Conservation (phyloP, 129 eudicot species). For the Chrysanthemum makinoi region DNA sequence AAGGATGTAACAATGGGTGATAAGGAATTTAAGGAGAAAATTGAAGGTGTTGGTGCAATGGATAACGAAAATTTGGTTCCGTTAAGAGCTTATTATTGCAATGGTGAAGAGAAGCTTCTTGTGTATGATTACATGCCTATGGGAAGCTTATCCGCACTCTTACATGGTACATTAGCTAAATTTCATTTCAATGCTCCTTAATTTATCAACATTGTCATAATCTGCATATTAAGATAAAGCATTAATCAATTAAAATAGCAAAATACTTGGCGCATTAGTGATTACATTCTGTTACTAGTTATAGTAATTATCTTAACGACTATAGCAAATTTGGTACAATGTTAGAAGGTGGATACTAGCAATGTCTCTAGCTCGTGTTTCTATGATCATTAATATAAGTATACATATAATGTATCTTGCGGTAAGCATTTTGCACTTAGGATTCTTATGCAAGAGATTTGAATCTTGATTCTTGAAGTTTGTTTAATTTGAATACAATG, state of each 20-base stretch:
- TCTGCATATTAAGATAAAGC: background rate
- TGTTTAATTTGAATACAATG: background rate
- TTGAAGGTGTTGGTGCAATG: constrained; percentile 72
- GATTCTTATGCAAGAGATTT: constrained; percentile 10
- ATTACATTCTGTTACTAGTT: too few relatives aligned
- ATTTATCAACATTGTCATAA: background rate
- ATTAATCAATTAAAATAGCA: too few relatives aligned
- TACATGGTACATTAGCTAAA: constrained; percentile 61
- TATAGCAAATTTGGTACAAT: too few relatives aligned
- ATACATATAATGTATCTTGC: background rate
- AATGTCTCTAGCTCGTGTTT: too few relatives aligned
- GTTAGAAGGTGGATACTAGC: too few relatives aligned
- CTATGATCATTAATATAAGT: background rate
- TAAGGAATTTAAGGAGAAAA: constrained; percentile 66
- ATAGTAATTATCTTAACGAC: too few relatives aligned
- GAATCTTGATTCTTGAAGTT: constrained; percentile 25
- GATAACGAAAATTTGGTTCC: constrained; percentile 77
- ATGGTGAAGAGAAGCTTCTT: constrained; percentile 73
- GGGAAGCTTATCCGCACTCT: constrained; percentile 95
- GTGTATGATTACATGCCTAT: constrained; percentile 93
- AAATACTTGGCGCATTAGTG: too few relatives aligned
- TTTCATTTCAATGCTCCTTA: constrained; percentile 10
- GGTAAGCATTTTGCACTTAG: background rate
- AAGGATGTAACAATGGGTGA: constrained; percentile 69
- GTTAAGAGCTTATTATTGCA: constrained; percentile 74